These are phyloP conservation scores for Thelephora aurantiotincta DNA, from an alignment of 768 basidiomycete species.

Conservation along the genomic window DNA sequence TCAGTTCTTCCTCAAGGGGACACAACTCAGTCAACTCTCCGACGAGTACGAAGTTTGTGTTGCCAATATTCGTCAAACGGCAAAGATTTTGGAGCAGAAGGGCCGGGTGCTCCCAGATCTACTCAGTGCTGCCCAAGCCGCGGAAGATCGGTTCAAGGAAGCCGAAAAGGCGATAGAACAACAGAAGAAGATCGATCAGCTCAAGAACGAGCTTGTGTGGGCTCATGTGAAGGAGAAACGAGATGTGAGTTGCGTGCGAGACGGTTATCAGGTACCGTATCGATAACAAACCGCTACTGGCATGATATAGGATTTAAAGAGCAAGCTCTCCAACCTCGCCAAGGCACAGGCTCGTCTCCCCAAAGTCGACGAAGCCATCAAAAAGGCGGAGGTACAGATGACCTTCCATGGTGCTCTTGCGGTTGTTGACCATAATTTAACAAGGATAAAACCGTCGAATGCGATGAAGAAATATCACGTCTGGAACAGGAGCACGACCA, in stretches of 20 bases:
- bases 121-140: constrained; percentile 39
- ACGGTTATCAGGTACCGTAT: constrained; percentile 12
- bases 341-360: constrained; percentile 22
- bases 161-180: constrained; percentile 64
- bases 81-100: constrained; percentile 54
- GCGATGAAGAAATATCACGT: neutral
- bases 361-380: constrained; percentile 26
- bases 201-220: constrained; percentile 82
- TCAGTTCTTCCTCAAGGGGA: constrained; percentile 91
- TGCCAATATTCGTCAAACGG: constrained; percentile 57
- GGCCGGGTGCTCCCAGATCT: constrained; percentile 71
- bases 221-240: constrained; percentile 66
- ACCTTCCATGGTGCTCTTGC: neutral
- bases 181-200: constrained; percentile 47
- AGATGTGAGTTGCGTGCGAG: constrained; percentile 25
- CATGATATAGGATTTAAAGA: constrained; percentile 26
- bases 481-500: neutral
- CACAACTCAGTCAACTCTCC: constrained; percentile 76
- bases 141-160: constrained; percentile 47
- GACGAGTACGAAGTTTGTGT: constrained; percentile 75
- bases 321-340: constrained; percentile 26
- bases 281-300: neutral
- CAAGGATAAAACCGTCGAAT: neutral
- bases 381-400: constrained; percentile 23
- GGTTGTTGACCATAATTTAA: constrained; percentile 2